Evolutionary conservation across 108 stramenopile genomes (phyloP), one percentile per base, ranked within the genome.

Genomic region (Skeletonema potamos): DNA sequence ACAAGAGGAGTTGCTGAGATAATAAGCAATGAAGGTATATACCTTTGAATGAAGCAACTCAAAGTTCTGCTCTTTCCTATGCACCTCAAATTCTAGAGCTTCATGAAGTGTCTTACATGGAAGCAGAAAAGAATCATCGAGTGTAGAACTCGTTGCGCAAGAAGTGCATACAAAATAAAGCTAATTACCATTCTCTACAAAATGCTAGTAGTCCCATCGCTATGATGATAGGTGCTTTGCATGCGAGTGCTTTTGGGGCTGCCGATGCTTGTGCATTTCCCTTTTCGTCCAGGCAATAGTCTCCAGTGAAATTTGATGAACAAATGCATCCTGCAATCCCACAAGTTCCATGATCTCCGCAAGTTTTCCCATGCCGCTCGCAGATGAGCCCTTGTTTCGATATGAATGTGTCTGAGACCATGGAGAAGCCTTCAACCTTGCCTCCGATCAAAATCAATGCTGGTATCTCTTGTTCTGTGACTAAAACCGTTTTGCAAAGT

Each of bases 361-460:
- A 85, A 0, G 80, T 78, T 39, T 78, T 63, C 1, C 83, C 83
- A 30, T 72, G 41, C 22, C 55, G 13, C 36, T 84, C 79, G 20
- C 83, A 84, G 18, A 48, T 58, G 2, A 81, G 34, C n/a, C 84
- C 84, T 61, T 54, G 58, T 44, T 58, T 66, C 6, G 76, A 77
- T 1, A 44, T 39, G 18, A 82, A 85, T 27, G 70, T 69, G 57
- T 79, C 82, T 44, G 66, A 76, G 6, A 76, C 73, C 43, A 79
- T 33, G 20, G 69, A 70, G 12, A 69, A 82, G 58, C 46, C 64
- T 27, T 85, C 77, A 18, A 75, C 22, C 30, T 81, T 85, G 29
- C 84, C 84, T 27, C 80, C 84, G 62, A 85, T 85, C 7, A 82
- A 11, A 57, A 85, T 66, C 1, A 85, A 58, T 48, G 75, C n/a